Percentiles rank a stretch among this genome's conserved stretches.
These are phyloP conservation scores for Acarospora socialis DNA, from an alignment of 2,329 filamentous ascomycete genomes.

Conservation along the genomic window DNA sequence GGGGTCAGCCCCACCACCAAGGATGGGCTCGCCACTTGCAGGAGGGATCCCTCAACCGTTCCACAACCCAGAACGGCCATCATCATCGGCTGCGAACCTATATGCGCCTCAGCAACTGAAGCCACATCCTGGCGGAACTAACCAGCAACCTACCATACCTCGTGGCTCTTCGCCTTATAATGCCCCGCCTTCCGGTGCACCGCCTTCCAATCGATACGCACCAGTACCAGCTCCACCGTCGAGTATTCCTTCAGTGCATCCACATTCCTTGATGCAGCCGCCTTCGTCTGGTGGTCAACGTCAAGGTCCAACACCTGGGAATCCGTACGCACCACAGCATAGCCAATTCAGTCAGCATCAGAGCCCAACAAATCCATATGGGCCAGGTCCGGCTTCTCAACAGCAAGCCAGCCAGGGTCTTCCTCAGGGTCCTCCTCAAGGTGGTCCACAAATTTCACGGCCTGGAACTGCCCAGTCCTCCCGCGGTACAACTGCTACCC, in stretches of 20 bases:
- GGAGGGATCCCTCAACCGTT: constrained; percentile 38
- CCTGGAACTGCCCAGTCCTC: constrained; percentile 37
- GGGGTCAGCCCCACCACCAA: constrained; percentile 49
- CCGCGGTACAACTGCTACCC: constrained; percentile 24
- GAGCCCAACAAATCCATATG: constrained; percentile 28
- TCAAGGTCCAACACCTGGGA: constrained; percentile 18
- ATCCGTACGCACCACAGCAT: constrained; percentile 25
- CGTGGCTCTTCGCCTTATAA: constrained; percentile 79
- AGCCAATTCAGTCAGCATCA: constrained; percentile 22
- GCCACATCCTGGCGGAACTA: constrained; percentile 30
- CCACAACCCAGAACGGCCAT: constrained; percentile 35
- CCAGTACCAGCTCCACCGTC: constrained; percentile 48
- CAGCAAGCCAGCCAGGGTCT: constrained; percentile 18
- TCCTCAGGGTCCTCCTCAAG: constrained; percentile 29
- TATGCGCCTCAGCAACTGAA: constrained; percentile 46
- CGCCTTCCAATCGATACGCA: constrained; percentile 64
- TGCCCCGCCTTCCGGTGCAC: constrained; percentile 53
- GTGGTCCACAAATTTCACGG: constrained; percentile 33
- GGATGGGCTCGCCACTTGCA: constrained; percentile 57
- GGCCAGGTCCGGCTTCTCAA: constrained; percentile 17
- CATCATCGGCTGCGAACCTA: constrained; percentile 44
- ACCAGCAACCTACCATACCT: constrained; percentile 43
- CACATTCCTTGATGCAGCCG: constrained; percentile 35
- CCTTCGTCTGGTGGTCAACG: constrained; percentile 25
- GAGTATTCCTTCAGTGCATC: constrained; percentile 30